These are phyloP conservation scores for Kodamaea sp. DNA, from an alignment of 1,139 yeast species.

Conservation along the genomic window DNA sequence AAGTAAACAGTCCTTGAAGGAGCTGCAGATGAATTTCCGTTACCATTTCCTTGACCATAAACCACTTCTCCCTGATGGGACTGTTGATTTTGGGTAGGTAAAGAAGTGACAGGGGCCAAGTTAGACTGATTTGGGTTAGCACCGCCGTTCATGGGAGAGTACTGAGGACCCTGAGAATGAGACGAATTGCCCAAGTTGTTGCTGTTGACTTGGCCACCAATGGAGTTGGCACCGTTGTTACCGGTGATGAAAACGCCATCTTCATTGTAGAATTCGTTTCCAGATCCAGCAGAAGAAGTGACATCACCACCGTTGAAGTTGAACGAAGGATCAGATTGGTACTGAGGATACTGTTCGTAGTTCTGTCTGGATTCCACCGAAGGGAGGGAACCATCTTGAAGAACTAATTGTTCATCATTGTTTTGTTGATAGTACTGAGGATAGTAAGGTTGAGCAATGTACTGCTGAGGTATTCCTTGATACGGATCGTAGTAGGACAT, in stretches of 20 bases:
- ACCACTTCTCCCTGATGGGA: constrained; percentile 10
- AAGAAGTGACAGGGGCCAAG: constrained; percentile 4
- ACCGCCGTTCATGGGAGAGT: constrained; percentile 4
- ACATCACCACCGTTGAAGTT: constrained; percentile 11
- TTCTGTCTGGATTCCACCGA: constrained; percentile 16
- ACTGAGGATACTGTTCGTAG: constrained; percentile 18
- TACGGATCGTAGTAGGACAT: constrained; percentile 51
- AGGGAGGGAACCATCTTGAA: constrained; percentile 12
- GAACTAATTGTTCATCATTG: constrained; percentile 12
- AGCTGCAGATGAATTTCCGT: constrained; percentile 35
- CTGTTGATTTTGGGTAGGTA: constrained; percentile 7
- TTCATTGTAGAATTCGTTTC: constrained; percentile 27
- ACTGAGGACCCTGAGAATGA: constrained; percentile 5
- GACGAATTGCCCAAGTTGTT: constrained; percentile 5
- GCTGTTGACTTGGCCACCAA: constrained; percentile 4
- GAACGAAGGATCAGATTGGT: constrained; percentile 14
- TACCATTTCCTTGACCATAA: constrained; percentile 12
- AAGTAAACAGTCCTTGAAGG: constrained; percentile 87
- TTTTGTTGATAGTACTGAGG: constrained; percentile 33
- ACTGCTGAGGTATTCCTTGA: constrained; percentile 44
- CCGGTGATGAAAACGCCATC: constrained; percentile 23
- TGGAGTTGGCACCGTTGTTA: constrained; percentile 7
- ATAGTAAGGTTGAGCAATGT: constrained; percentile 35
- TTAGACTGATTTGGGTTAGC: constrained; percentile 3
- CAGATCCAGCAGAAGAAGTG: constrained; percentile 17